These are phyloP conservation scores for Phytophthora hibernalis DNA, from an alignment of 352 stramenopile species.

Conservation along the genomic window DNA sequence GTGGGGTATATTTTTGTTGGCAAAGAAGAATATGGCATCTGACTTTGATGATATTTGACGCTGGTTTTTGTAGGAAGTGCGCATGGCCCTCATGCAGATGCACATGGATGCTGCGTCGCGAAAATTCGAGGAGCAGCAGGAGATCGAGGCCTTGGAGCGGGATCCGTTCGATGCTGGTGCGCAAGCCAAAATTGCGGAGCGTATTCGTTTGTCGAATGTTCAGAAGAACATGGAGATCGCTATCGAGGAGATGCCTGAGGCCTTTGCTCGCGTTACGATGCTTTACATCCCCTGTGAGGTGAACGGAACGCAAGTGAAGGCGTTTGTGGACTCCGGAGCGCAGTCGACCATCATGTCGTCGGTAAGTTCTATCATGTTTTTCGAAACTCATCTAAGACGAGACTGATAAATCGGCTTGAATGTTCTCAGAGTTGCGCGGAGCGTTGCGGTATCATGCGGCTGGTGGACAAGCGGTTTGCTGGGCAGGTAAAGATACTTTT, in stretches of 20 bases:
- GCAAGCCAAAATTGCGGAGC: constrained; percentile 86
- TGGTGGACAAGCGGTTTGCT: constrained; percentile 90
- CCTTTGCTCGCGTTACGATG: constrained; percentile 89
- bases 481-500: constrained; percentile 66
- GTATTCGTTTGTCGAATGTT: constrained; percentile 85
- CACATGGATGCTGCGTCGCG: constrained; percentile 84
- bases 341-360: constrained; percentile 95
- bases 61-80: constrained; percentile 61
- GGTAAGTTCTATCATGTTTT: constrained; percentile 34
- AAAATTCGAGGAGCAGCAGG: constrained; percentile 84
- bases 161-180: constrained; percentile 83
- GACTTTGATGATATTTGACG: not conserved
- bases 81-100: constrained; percentile 86
- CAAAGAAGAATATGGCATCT: not conserved
- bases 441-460: constrained; percentile 90
- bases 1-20: constrained; percentile 10
- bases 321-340: constrained; percentile 92
- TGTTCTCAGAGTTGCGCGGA: constrained; percentile 81
- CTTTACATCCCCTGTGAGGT: constrained; percentile 90
- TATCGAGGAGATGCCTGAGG: constrained; percentile 89
- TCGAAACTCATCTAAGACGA: not conserved
- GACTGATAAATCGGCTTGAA: not conserved
- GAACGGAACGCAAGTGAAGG: constrained; percentile 84
- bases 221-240: constrained; percentile 92
- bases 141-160: constrained; percentile 65